A percentile compares a stretch with the other conserved stretches of the same genome.
Evolutionary conservation across 495 filamentous ascomycete genomes (phyloP).

Genomic region (Hypomontagnella monticulosa): DNA sequence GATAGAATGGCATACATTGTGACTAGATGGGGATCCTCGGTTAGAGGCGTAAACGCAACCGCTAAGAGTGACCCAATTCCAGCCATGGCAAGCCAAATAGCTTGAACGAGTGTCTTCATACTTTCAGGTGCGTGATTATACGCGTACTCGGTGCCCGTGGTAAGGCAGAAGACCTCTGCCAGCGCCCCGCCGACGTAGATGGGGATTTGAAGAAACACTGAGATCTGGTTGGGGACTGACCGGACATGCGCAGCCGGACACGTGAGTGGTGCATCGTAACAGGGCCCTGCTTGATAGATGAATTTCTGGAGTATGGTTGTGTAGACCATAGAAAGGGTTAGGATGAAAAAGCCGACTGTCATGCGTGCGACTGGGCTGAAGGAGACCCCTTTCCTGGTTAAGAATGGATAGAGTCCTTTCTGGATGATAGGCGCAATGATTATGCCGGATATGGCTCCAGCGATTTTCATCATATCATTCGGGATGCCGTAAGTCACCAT

Average conservation of each 20-base stretch:
- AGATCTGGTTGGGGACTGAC: constrained; percentile 49
- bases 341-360: constrained; percentile 57
- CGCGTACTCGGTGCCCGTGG: constrained; percentile 63
- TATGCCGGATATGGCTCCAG: constrained; percentile 20
- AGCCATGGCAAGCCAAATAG: constrained; percentile 48
- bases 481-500: constrained; percentile 61
- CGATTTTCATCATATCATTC: constrained; percentile 56
- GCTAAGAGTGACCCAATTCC: constrained; percentile 54
- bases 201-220: constrained; percentile 53
- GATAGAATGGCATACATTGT: constrained; percentile 57
- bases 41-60: constrained; percentile 53
- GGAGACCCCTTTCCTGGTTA: constrained; percentile 49
- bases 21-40: constrained; percentile 57
- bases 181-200: constrained; percentile 52
- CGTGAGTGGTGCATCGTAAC: constrained; percentile 58
- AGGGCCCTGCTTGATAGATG: constrained; percentile 58
- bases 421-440: constrained; percentile 52
- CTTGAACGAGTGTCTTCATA: constrained; percentile 53
- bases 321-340: constrained; percentile 59
- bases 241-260: constrained; percentile 43
- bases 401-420: constrained; percentile 55
- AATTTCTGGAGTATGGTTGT: constrained; percentile 58
- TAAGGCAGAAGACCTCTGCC: constrained; percentile 54
- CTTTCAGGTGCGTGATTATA: constrained; percentile 54
- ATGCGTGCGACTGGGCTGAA: constrained; percentile 64